Conservation (phyloP, 2,329 filamentous ascomycete species). For the Tolypocladium tropicale region DNA sequence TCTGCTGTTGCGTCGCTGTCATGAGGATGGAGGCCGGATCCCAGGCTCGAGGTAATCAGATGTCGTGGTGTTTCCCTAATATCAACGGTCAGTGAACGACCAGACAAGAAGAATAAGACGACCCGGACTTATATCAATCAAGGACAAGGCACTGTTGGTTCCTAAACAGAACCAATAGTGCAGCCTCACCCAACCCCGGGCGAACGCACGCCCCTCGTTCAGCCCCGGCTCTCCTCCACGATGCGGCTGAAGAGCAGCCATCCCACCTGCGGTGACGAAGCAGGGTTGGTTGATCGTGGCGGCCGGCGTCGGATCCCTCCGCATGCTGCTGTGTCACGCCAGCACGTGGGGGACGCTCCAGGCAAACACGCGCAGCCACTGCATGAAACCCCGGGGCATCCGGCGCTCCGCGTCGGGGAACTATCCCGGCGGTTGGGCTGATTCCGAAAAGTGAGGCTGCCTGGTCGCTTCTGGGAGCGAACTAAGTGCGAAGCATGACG, state of each 20-base stretch:
- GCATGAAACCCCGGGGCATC: neutral
- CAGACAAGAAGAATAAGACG: too few relatives aligned
- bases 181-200: neutral
- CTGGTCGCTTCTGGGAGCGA: neutral
- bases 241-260: neutral
- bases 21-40: neutral
- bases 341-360: neutral
- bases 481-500: too few relatives aligned
- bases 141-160: neutral
- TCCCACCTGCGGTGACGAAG: neutral
- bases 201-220: neutral
- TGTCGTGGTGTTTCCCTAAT: neutral
- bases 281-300: neutral
- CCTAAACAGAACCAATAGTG: neutral
- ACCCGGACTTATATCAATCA: neutral
- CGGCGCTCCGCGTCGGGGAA: neutral
- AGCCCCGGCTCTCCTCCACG: neutral
- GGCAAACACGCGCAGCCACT: neutral
- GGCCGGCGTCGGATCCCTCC: neutral
- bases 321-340: neutral
- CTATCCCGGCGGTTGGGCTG: neutral
- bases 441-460: neutral
- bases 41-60: neutral
- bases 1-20: constrained; percentile 10
- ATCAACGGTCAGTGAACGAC: neutral